Evolutionary conservation across 305 asterid genomes (phyloP), one percentile per base, ranked within the genome.

Genomic region (Solanum chacoense): DNA sequence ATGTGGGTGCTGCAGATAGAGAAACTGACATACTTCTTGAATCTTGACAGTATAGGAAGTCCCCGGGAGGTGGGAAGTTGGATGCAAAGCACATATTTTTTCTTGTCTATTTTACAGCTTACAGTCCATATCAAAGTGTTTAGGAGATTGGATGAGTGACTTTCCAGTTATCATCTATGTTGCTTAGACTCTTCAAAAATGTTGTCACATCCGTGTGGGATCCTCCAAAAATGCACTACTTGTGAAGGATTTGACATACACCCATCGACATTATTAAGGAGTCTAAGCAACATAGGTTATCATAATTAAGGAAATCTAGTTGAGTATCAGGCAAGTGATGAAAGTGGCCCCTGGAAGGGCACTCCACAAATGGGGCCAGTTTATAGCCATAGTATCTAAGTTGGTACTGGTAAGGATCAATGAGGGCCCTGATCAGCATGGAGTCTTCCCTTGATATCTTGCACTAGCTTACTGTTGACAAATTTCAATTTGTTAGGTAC

Each of bases 121-220:
- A 73, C 24, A 31, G 1, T 73, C 18, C 32, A 28, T 71, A 0
- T 71, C 38, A 2, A 7, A 14, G 24, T 73, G 38, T 16, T 73
- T 31, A 31, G 79, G 79, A 31, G 79, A 73, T 73, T 73, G 38
- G 24, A 31, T 31, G 79, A 73, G 78, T 72, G 78, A 7, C 75
- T 69, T 1, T 71, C 35, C 35, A 6, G 22, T 71, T 28, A 0
- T 40, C 55, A 40, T 12, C 16, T 42, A 42, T 11, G 55, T 42
- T 42, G 55, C 55, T 42, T 1, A 1, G 18, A 42, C 18, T 42
- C 16, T 42, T 12, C 6, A 42, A 42, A 42, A 42, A 12, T 0
- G 55, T 42, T 42, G 55, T 1, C 0, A 0, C 55, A 42, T 2
- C 18, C 0, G 7, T 42, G 0, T 42, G 0, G 55, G 16, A 12